phyloP scores from a whole-genome alignment of 2,329 filamentous ascomycete genomes.

The Epichloe scottii region DNA sequence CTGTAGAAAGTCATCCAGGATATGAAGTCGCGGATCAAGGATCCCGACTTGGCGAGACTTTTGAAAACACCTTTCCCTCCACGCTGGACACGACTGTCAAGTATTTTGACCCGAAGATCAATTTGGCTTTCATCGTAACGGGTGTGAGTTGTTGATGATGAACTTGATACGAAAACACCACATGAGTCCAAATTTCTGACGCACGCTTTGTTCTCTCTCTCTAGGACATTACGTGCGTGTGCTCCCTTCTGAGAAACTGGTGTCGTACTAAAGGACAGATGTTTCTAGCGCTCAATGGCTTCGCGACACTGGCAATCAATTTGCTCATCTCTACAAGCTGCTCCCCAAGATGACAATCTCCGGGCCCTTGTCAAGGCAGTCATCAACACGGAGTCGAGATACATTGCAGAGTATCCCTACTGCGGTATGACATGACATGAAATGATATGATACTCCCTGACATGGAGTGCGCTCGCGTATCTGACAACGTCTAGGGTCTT shows the following conservation, averaged over 20 bases:
- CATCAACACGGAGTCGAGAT: constrained; percentile 59
- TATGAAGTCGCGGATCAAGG: constrained; percentile 28
- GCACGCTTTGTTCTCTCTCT: not conserved
- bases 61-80: constrained; percentile 75
- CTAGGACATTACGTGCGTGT: constrained; percentile 15
- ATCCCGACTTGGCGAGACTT: constrained; percentile 59
- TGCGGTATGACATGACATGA: constrained; percentile 31
- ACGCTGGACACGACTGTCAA: constrained; percentile 72
- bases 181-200: constrained; percentile 19
- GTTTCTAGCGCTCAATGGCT: constrained; percentile 45
- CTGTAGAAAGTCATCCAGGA: constrained; percentile 15
- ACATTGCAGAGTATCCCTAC: constrained; percentile 58
- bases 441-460: not conserved
- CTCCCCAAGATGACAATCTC: constrained; percentile 44
- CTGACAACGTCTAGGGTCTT: constrained; percentile 46
- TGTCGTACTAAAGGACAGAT: not conserved
- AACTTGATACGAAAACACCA: constrained; percentile 17
- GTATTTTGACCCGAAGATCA: constrained; percentile 55
- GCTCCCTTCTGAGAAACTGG: not conserved
- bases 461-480: not conserved
- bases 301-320: constrained; percentile 66
- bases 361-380: constrained; percentile 57
- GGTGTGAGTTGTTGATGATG: constrained; percentile 63
- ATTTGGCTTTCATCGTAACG: constrained; percentile 67
- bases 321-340: constrained; percentile 54